These are phyloP conservation scores for Myxozyma vanderwaltii DNA, from an alignment of 805 yeast species.

Conservation along the genomic window DNA sequence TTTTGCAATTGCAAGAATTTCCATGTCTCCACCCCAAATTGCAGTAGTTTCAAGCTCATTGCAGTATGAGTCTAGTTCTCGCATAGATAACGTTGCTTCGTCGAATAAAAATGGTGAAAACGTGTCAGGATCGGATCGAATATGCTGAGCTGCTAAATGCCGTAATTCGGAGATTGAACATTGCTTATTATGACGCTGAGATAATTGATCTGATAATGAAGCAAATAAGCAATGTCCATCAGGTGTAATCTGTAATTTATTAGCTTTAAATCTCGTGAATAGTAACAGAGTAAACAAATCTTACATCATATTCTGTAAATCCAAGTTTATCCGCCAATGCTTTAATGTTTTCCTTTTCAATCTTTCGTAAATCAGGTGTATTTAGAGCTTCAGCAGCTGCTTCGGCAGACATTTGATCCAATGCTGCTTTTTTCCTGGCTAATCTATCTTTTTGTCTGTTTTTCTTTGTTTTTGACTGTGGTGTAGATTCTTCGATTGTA, in stretches of 20 bases:
- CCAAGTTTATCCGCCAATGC: conserved; percentile 34
- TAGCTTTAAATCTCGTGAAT: background rate
- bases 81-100: conserved; percentile 65
- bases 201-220: conserved; percentile 77
- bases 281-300: background rate
- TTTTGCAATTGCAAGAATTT: conserved; percentile 76
- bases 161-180: conserved; percentile 59
- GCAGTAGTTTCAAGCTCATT: conserved; percentile 71
- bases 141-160: conserved; percentile 63
- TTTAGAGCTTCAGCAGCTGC: conserved; percentile 70
- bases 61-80: conserved; percentile 69
- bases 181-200: conserved; percentile 50
- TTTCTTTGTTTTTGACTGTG: conserved; percentile 41
- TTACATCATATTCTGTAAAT: conserved; percentile 26
- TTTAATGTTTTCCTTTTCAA: conserved; percentile 69
- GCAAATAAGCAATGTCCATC: conserved; percentile 96
- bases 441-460: conserved; percentile 84
- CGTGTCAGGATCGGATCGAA: conserved; percentile 63
- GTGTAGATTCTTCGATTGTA: background rate
- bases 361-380: conserved; percentile 66
- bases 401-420: conserved; percentile 60
- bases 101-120: conserved; percentile 83
- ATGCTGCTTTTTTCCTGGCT: conserved; percentile 73
- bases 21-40: conserved; percentile 96
- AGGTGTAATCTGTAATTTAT: conserved; percentile 48